Percentiles rank a stretch among this genome's conserved stretches.
Evolutionary conservation across 2,329 filamentous ascomycete genomes (phyloP).

Genomic region (Fusarium sp.): DNA sequence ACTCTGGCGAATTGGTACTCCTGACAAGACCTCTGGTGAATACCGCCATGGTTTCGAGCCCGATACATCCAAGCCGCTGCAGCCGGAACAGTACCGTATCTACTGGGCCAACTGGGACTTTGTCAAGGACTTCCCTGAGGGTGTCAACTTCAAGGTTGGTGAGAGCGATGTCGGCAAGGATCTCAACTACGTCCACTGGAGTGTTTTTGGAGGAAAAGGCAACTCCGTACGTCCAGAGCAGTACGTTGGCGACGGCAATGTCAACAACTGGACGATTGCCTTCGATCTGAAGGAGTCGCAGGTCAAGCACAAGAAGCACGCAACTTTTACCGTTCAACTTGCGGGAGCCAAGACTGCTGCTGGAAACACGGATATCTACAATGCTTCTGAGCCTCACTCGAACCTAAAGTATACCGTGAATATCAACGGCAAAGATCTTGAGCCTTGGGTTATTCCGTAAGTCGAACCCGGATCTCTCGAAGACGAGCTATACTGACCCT

Average conservation of each 20-base stretch:
- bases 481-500: background rate
- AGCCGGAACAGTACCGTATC: slow-evolving; percentile 65
- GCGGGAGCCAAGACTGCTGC: slow-evolving; percentile 68
- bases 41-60: slow-evolving; percentile 64
- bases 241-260: slow-evolving; percentile 52
- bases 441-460: slow-evolving; percentile 66
- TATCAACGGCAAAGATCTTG: slow-evolving; percentile 52
- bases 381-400: slow-evolving; percentile 59
- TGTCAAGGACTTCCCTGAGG: slow-evolving; percentile 64
- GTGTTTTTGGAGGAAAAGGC: slow-evolving; percentile 65
- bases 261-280: slow-evolving; percentile 67
- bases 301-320: slow-evolving; percentile 52
- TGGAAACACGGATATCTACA: slow-evolving; percentile 67
- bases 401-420: slow-evolving; percentile 59
- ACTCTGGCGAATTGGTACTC: slow-evolving; percentile 68
- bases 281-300: slow-evolving; percentile 57
- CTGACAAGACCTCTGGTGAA: slow-evolving; percentile 68
- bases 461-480: background rate
- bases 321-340: slow-evolving; percentile 69
- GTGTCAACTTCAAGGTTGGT: slow-evolving; percentile 66
- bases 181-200: slow-evolving; percentile 73
- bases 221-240: slow-evolving; percentile 55
- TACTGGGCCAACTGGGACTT: slow-evolving; percentile 71
- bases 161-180: slow-evolving; percentile 57
- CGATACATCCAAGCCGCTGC: slow-evolving; percentile 57